Conservation (phyloP, 768 basidiomycete species). For the Pleurotus sapidus region DNA sequence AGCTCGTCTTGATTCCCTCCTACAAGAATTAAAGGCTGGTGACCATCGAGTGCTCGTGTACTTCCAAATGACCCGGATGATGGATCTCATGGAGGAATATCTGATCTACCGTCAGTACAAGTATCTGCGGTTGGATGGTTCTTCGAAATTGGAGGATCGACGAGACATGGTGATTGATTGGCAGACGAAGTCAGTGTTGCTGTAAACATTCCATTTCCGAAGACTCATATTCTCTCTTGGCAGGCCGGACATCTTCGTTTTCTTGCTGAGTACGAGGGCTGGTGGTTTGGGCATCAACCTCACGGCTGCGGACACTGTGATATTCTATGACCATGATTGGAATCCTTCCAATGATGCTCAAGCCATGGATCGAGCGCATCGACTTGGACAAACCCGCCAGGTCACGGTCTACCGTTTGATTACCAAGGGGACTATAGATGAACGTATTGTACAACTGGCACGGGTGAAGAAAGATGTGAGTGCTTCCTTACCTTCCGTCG, state of each 20-base stretch:
- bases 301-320: slow-evolving; percentile 92
- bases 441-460: slow-evolving; percentile 94
- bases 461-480: slow-evolving; percentile 95
- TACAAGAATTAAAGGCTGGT: slow-evolving; percentile 88
- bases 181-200: slow-evolving; percentile 79
- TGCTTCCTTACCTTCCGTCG: slow-evolving; percentile 7
- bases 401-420: slow-evolving; percentile 96
- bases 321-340: slow-evolving; percentile 96
- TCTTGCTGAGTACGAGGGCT: slow-evolving; percentile 89
- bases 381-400: slow-evolving; percentile 94
- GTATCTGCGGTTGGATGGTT: slow-evolving; percentile 89
- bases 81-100: slow-evolving; percentile 99
- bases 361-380: slow-evolving; percentile 98
- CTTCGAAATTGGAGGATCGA: slow-evolving; percentile 92
- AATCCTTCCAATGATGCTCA: slow-evolving; percentile 98
- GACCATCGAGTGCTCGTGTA: slow-evolving; percentile 95
- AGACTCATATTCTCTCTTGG: slow-evolving; percentile 1
- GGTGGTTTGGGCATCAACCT: slow-evolving; percentile 97
- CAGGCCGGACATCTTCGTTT: slow-evolving; percentile 87
- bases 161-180: slow-evolving; percentile 99
- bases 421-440: slow-evolving; percentile 92
- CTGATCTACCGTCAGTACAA: slow-evolving; percentile 96
- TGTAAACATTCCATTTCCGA: neutral
- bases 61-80: slow-evolving; percentile 99
- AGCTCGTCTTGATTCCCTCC: slow-evolving; percentile 81